Evolutionary conservation across 176 grass and related monocot genomes (phyloP).

Genomic region (Zoysia japonica): DNA sequence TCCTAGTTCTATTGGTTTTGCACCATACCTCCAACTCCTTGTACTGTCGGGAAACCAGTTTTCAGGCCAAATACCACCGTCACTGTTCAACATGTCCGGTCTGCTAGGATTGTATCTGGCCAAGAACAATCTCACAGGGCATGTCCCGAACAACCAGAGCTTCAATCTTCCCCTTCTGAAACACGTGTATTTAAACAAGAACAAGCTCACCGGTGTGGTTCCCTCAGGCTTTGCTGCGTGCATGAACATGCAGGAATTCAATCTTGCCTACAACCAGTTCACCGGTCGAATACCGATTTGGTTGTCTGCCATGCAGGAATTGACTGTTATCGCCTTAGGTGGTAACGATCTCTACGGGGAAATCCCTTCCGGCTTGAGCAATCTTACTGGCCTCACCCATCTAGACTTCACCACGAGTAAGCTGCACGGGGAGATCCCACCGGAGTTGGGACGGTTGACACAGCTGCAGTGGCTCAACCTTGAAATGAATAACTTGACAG

Average conservation of each 20-base stretch:
- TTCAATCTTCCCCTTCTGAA: slow-evolving; percentile 35
- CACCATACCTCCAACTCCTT: slow-evolving; percentile 6
- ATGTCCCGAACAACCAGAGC: slow-evolving; percentile 21
- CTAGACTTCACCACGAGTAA: slow-evolving; percentile 36
- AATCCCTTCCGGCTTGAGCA: slow-evolving; percentile 20
- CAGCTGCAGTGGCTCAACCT: slow-evolving; percentile 37
- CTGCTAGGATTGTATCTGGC: neutral
- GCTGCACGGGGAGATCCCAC: slow-evolving; percentile 34
- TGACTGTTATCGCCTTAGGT: slow-evolving; percentile 3
- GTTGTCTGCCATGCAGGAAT: slow-evolving; percentile 4
- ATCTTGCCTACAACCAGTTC: slow-evolving; percentile 35
- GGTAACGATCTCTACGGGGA: slow-evolving; percentile 36
- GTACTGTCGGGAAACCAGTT: slow-evolving; percentile 14
- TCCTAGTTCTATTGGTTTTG: neutral
- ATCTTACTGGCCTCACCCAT: slow-evolving; percentile 17
- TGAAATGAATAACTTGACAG: slow-evolving; percentile 35
- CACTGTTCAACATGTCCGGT: slow-evolving; percentile 38
- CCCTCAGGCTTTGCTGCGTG: neutral
- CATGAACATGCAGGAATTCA: neutral
- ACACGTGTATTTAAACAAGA: neutral
- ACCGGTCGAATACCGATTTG: slow-evolving; percentile 32
- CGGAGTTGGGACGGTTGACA: slow-evolving; percentile 34
- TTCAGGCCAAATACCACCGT: slow-evolving; percentile 15
- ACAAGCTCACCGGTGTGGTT: slow-evolving; percentile 14
- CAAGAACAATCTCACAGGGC: slow-evolving; percentile 24